A percentile compares a stretch with the other conserved stretches of the same genome.
phyloP scores from a whole-genome alignment of 2,329 filamentous ascomycete species.

The Claviceps sorghi region DNA sequence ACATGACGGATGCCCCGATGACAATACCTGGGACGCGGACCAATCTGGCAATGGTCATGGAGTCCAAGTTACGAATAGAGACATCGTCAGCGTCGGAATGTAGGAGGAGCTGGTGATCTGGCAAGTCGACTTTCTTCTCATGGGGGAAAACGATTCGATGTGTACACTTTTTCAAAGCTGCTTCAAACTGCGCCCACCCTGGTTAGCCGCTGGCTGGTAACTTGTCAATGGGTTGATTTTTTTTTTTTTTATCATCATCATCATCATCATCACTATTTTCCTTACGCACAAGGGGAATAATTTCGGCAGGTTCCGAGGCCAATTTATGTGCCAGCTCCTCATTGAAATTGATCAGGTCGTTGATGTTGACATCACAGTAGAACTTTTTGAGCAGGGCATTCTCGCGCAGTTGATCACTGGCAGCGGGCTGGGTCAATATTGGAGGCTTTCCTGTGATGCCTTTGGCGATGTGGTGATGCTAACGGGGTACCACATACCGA shows the following conservation, averaged over 20 bases:
- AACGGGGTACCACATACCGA: conserved; percentile 41
- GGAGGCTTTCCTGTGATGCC: background rate
- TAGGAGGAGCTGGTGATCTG: conserved; percentile 85
- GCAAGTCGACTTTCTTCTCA: conserved; percentile 51
- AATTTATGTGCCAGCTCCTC: conserved; percentile 87
- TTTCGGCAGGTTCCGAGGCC: conserved; percentile 77
- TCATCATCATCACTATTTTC: background rate
- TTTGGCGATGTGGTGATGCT: background rate
- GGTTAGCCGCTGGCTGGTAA: background rate
- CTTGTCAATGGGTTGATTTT: background rate
- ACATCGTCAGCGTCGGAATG: conserved; percentile 84
- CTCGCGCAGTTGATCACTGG: conserved; percentile 83
- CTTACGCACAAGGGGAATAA: conserved; percentile 69
- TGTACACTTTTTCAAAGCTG: conserved; percentile 77
- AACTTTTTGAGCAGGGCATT: conserved; percentile 91
- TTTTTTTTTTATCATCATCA: background rate
- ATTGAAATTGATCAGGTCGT: conserved; percentile 89
- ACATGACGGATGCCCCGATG: conserved; percentile 91
- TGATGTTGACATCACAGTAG: conserved; percentile 91
- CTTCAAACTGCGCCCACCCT: conserved; percentile 56
- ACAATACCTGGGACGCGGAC: conserved; percentile 95
- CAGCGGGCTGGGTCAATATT: conserved; percentile 6
- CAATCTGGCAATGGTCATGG: conserved; percentile 82
- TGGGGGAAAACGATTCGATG: conserved; percentile 84
- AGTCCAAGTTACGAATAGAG: conserved; percentile 87